Base-by-base conservation (phyloP, 148 eudicot genomes). In the Vaccinium macrocarpon region DNA sequence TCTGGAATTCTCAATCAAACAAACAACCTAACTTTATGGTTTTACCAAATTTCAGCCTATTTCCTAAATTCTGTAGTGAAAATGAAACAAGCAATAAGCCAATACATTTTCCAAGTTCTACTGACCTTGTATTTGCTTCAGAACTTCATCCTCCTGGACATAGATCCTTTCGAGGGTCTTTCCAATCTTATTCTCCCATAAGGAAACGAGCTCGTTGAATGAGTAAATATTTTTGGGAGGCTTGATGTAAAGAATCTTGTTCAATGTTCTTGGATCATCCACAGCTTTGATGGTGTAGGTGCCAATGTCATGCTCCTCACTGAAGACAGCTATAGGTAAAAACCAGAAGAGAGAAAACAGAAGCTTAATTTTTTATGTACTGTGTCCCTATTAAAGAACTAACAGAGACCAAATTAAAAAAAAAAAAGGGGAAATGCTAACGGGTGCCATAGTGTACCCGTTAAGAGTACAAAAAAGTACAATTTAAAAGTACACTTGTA, bases 111-210 rank as follows among this genome's bases (percentile, higher is more conserved):
- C 27, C 56, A 76, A 52, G 55, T 52, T 52, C 56, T 62, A 78
- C 76, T 71, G 27, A 89, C 91, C 91, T 86, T 86, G 83, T 46
- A 89, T 86, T 25, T 88, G 84, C 83, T 83, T 88, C n/a, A 91
- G 82, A 74, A 91, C 5, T 80, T 88, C 81, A n/a, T 89, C 89
- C 75, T 88, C 91, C 1, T 90, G 85, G 52, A 90, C 85, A 82
- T 87, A 82, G 46, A 59, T 83, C 71, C 81, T 89, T 38, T 89
- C 85, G 19, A 91, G 84, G 35, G 88, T 82, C 35, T 89, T 87
- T 50, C 87, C 90, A 62, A 90, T 89, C 83, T 91, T 91, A 71
- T 88, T 89, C 90, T 91, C 93, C 93, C 93, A 91, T 2, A 88
- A 81, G 50, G 89, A 84, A 70, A 90, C 91, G 52, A 91, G 87